Base-by-base conservation (phyloP, 2,329 filamentous ascomycete species). In the Neopestalotiopsis sp. region DNA sequence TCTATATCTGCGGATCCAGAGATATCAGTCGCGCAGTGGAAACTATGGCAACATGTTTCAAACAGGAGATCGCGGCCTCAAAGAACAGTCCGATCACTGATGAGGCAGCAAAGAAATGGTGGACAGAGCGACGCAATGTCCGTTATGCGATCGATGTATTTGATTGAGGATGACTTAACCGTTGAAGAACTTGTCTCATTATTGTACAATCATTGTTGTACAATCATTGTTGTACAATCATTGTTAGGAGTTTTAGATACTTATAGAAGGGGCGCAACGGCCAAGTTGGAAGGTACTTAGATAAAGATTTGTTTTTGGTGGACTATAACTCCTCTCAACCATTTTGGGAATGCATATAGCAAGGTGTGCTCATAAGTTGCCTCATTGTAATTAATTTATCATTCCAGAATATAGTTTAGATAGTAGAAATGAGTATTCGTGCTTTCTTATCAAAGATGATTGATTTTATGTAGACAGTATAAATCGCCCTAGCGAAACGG, bases 1-100 rank as follows among this genome's bases (percentile, higher is more conserved):
- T 91, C 0, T 93, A 88, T 73, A 86, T 92, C 1, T 94, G 91
- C 75, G 91, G 91, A 4, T 88, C 87, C 2, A 56, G 14, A 13
- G 42, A 66, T 28, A 57, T 66, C 13, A 34, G 28, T 28, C 20
- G 32, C 20, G 49, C 28, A 17, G 13, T 66, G 10, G 49, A 57
- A 5, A n/a, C n/a, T 12, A 32, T 58, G 24, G 42, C 49, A 13
- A n/a, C 57, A 6, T 24, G 64, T n/a, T 38, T 40, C 64, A 66
- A 57, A 14, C 53, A 34, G 45, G 64, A 58, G 32, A 14, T 20
- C 6, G 49, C 42, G 10, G 53, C 20, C 6, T 57, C 42, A 4
- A 66, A 38, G n/a, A 42, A 42, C 7, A 13, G 5, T 13, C 24
- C 24, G 28, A n/a, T 66, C 10, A 58, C 24, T 7, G 64, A 66